Percentiles rank a stretch among this genome's conserved stretches.
Evolutionary conservation across 345 rosid species (phyloP).

Genomic region (Ceriops zippeliana): DNA sequence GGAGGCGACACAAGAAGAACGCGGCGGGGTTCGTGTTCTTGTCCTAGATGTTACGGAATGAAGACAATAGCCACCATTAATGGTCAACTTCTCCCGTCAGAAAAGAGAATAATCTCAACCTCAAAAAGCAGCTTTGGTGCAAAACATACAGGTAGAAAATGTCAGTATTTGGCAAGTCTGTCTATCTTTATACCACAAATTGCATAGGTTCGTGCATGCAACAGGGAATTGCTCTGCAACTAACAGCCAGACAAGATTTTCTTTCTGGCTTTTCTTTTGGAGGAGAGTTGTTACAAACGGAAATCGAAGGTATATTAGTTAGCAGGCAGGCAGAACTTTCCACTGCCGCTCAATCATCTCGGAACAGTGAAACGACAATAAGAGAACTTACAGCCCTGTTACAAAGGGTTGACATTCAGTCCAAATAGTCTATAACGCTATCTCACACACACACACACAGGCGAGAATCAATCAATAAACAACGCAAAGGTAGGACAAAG

Average conservation of each 20-base stretch:
- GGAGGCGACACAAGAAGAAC: constrained; percentile 12
- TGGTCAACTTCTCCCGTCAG: constrained; percentile 22
- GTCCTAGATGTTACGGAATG: constrained; percentile 30
- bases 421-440: background rate
- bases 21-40: constrained; percentile 17
- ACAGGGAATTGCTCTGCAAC: no score
- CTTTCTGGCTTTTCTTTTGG: no score
- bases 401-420: background rate
- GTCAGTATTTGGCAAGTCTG: constrained; percentile 11
- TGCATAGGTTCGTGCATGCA: no score
- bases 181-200: background rate
- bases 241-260: no score
- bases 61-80: constrained; percentile 30
- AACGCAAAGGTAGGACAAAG: background rate
- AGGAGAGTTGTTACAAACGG: no score
- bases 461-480: background rate
- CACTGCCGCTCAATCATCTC: no score
- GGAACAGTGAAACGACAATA: no score
- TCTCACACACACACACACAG: no score
- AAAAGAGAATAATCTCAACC: constrained; percentile 13
- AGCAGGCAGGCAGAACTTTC: no score
- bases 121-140: background rate
- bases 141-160: constrained; percentile 17
- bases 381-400: no score
- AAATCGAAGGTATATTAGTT: no score